Evolutionary conservation across 2,329 filamentous ascomycete genomes (phyloP), one percentile per base, ranked within the genome.

Genomic region (Aspergillus novoparasiticus): DNA sequence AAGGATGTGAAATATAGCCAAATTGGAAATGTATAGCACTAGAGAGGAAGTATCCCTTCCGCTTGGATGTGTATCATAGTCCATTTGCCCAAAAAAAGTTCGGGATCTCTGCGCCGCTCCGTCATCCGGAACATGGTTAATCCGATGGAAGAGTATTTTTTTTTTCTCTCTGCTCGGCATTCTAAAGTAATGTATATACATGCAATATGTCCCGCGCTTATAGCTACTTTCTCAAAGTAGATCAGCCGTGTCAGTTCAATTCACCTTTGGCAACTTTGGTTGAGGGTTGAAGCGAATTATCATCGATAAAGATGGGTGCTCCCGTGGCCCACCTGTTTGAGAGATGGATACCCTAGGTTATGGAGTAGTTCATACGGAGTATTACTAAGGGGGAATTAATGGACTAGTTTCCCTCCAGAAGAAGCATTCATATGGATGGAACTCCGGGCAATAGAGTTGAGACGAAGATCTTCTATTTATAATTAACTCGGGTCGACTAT

Each of bases 41-140:
- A 9, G 34, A 26, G 11, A 39, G 34, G 23, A 14, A 39, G 34
- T 23, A 16, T 14, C n/a, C 32, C 51, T 55, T 55, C 51, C n/a
- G 10, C 34, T 39, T 26, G 19, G 51, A 36, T 11, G 51, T 16
- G 26, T 55, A 55, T 55, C 51, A 54, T 51, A 58, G 36, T 34
- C 32, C 16, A 39, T 48, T 32, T 28, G 57, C 28, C 32, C 58
- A 51, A 59, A 59, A 60, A 60, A 60, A 48, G 36, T 60, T 56
- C 41, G 58, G 58, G 51, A 56, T 56, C 34, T 53, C 34, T 46
- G 30, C 30, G 19, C 14, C 23, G 45, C 34, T 56, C 41, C 51
- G 51, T 48, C 32, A 55, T 28, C n/a, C 58, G 58, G 58, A 60
- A 34, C 4, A n/a, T 32, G 16, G 28, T 60, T 60, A 36, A 56